These are phyloP conservation scores for Coniochaeta hoffmannii DNA, from an alignment of 2,329 filamentous ascomycete species.

Conservation along the genomic window DNA sequence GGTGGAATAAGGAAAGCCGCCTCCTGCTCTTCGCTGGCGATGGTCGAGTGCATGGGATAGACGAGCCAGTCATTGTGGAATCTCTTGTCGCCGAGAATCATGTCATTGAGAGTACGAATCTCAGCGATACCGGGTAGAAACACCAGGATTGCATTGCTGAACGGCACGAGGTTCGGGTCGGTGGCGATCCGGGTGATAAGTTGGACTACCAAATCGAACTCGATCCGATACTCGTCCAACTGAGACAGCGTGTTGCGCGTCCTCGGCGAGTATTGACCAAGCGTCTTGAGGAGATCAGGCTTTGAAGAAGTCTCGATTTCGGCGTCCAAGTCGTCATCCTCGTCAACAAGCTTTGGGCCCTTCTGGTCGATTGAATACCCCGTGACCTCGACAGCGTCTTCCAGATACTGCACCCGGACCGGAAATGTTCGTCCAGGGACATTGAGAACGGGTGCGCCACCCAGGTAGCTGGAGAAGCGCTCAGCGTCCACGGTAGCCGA, in stretches of 20 bases:
- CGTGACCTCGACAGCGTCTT: constrained; percentile 87
- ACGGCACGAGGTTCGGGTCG: constrained; percentile 57
- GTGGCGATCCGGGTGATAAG: constrained; percentile 71
- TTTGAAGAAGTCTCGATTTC: constrained; percentile 44
- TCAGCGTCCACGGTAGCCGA: constrained; percentile 93
- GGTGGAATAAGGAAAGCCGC: constrained; percentile 84
- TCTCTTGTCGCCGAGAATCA: constrained; percentile 66
- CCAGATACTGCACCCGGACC: constrained; percentile 78
- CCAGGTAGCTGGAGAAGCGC: constrained; percentile 82
- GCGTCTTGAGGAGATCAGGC: constrained; percentile 53
- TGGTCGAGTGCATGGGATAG: constrained; percentile 86
- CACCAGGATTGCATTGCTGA: constrained; percentile 86
- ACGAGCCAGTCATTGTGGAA: constrained; percentile 77
- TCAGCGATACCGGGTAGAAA: constrained; percentile 94
- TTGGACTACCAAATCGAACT: constrained; percentile 78
- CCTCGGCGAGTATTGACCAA: constrained; percentile 66
- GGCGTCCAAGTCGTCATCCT: constrained; percentile 46
- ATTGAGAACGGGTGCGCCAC: constrained; percentile 76
- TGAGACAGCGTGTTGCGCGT: constrained; percentile 69
- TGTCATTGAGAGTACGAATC: constrained; percentile 80
- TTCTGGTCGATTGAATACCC: constrained; percentile 57
- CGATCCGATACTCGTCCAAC: constrained; percentile 86
- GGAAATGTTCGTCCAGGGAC: constrained; percentile 93
- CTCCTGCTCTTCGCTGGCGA: constrained; percentile 94
- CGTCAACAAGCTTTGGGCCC: constrained; percentile 44